Base-by-base conservation (phyloP, 2,329 filamentous ascomycete genomes). In the Curvularia eragrostidis region DNA sequence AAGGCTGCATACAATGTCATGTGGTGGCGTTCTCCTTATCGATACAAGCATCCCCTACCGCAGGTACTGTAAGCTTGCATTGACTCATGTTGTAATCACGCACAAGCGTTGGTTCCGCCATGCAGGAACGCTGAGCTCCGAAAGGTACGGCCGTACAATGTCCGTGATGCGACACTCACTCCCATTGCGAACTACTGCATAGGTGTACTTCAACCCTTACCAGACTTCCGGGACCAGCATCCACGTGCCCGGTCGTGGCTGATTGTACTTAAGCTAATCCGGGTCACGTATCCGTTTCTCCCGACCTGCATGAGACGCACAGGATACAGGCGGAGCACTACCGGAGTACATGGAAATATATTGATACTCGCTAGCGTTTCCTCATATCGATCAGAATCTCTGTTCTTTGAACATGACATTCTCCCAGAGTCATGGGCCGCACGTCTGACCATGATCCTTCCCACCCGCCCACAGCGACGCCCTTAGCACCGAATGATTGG, bases 261-360 rank as follows among this genome's bases (percentile, higher is more conserved):
- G n/a, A 36, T 62, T 48, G 53, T 62, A 48, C 57, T 48, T 12
- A 42, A 42, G 56, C 44, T 28, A 53, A 48, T 42, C 24, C 56
- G 59, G 59, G 51, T 39, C 56, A 43, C 42, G 59, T 56, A 57
- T 49, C 62, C 62, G 58, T 50, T 49, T 59, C 55, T 59, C 60
- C n/a, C 60, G 51, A 58, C 21, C 21, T 38, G n/a, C n/a, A n/a
- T n/a, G n/a, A 26, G 26, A 48, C 51, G 28, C 54, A 43, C 42
- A 57, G 28, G 52, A 48, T 61, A 51, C 50, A 58, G 49, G 50
- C 49, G 49, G 57, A 56, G 46, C 50, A 65, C 52, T 61, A 57
- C 55, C 48, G 57, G 53, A 59, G 43, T 58, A 51, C 48, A 59
- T 60, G 52, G 23, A 54, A 58, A 53, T 61, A 60, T 54, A 56